A percentile compares a stretch with the other conserved stretches of the same genome.
Evolutionary conservation across 192 early-diverging fungal genomes (phyloP).

Genomic region (Backusella tarrabulga): DNA sequence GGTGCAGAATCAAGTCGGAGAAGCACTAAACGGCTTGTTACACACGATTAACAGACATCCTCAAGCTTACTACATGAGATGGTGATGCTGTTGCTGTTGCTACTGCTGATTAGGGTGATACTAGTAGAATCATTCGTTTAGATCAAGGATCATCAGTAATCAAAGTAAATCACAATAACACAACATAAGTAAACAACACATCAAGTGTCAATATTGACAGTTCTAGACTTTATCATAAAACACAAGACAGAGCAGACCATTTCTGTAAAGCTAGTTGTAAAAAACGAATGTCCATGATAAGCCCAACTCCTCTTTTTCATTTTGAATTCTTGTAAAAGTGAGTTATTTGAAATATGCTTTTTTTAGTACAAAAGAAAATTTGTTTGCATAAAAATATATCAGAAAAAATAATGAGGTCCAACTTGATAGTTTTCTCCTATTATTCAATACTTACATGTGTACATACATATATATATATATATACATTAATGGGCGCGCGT

Average conservation of each 20-base stretch:
- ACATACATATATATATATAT: neutral
- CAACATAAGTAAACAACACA: too few species aligned
- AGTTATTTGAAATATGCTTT: constrained; percentile 7
- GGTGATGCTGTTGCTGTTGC: too few species aligned
- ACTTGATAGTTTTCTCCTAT: neutral
- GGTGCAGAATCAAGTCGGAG: constrained; percentile 4
- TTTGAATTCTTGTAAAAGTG: constrained; percentile 3
- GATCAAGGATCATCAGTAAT: too few species aligned
- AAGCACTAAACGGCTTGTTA: neutral
- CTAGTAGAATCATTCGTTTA: too few species aligned
- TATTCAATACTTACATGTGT: neutral
- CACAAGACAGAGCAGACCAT: neutral
- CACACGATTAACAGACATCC: neutral
- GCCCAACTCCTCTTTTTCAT: neutral
- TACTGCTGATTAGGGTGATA: too few species aligned
- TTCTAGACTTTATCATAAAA: too few species aligned
- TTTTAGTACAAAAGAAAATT: neutral
- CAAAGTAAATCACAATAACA: too few species aligned
- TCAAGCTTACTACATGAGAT: neutral
- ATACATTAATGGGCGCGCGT: neutral
- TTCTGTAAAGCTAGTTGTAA: neutral
- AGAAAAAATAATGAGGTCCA: neutral
- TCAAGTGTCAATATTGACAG: too few species aligned
- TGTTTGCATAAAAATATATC: neutral
- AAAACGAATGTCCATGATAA: neutral